phyloP scores from a whole-genome alignment of 2,329 filamentous ascomycete species.

The Zymoseptoria ardabiliae region DNA sequence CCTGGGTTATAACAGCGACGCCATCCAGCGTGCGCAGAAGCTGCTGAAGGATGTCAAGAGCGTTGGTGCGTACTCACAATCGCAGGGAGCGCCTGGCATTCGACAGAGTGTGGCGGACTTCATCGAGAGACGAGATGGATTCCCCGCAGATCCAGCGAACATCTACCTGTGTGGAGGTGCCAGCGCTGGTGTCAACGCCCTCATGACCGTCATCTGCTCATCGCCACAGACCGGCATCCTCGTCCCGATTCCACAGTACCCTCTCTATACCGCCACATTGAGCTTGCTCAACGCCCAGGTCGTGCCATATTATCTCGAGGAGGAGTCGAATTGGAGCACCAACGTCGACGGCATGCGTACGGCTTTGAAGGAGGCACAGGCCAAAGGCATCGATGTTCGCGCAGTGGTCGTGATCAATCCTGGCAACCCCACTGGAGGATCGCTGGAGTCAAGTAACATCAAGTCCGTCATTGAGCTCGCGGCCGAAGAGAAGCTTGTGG shows the following conservation, averaged over 20 bases:
- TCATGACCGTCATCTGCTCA: slow-evolving; percentile 82
- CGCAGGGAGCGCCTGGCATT: slow-evolving; percentile 78
- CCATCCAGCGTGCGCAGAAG: slow-evolving; percentile 72
- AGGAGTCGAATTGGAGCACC: slow-evolving; percentile 79
- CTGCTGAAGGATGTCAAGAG: slow-evolving; percentile 78
- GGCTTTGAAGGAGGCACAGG: slow-evolving; percentile 66
- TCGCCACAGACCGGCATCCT: slow-evolving; percentile 72
- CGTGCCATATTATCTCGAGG: slow-evolving; percentile 91
- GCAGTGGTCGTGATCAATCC: slow-evolving; percentile 97
- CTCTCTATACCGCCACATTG: slow-evolving; percentile 90
- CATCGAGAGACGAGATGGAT: slow-evolving; percentile 83
- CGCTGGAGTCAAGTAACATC: slow-evolving; percentile 70
- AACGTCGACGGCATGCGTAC: slow-evolving; percentile 69
- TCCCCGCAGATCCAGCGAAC: slow-evolving; percentile 68
- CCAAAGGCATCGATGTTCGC: slow-evolving; percentile 75
- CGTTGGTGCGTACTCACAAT: slow-evolving; percentile 94
- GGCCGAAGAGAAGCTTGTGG: slow-evolving; percentile 72
- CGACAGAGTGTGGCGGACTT: slow-evolving; percentile 86
- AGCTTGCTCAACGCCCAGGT: slow-evolving; percentile 75
- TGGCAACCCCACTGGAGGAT: slow-evolving; percentile 92
- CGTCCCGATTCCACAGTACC: slow-evolving; percentile 95
- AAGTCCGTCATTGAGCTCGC: slow-evolving; percentile 81
- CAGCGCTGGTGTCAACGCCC: slow-evolving; percentile 88
- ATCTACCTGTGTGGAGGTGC: slow-evolving; percentile 91
- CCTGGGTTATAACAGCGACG: slow-evolving; percentile 85